phyloP scores from a whole-genome alignment of 305 asterid genomes.

The Solanum hybrid region DNA sequence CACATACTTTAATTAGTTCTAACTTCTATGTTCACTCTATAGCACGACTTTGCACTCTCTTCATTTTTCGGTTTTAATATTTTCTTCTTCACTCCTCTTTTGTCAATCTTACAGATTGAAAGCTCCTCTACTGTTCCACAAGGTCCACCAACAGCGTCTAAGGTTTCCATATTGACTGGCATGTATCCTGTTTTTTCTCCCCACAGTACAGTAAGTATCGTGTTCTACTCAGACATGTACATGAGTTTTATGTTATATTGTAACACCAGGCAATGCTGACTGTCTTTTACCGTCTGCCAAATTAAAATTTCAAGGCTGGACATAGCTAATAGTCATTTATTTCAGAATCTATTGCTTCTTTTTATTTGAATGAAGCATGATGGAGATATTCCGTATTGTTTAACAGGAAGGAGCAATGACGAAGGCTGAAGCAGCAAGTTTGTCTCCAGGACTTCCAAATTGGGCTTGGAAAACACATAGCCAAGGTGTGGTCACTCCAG shows the following conservation, averaged over 20 bases:
- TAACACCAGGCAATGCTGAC: neutral
- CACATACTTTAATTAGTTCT: neutral
- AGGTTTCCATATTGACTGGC: slow-evolving; percentile 35
- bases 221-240: neutral
- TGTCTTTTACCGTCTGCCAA: neutral
- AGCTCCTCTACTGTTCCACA: slow-evolving; percentile 29
- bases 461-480: slow-evolving; percentile 56
- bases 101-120: slow-evolving; percentile 28
- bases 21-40: neutral
- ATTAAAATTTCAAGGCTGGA: neutral
- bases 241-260: neutral
- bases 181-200: slow-evolving; percentile 43
- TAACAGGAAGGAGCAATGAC: slow-evolving; percentile 48
- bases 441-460: slow-evolving; percentile 40
- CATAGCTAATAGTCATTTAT: neutral
- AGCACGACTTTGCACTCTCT: neutral
- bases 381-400: neutral
- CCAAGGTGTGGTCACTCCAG: slow-evolving; percentile 31
- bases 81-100: neutral
- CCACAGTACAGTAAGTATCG: slow-evolving; percentile 40
- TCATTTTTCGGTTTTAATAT: neutral
- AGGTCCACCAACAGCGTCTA: slow-evolving; percentile 32
- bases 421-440: slow-evolving; percentile 34
- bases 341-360: neutral
- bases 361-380: neutral